Base-by-base conservation (phyloP, 768 basidiomycete species). In the Coprinopsis cinerea region DNA sequence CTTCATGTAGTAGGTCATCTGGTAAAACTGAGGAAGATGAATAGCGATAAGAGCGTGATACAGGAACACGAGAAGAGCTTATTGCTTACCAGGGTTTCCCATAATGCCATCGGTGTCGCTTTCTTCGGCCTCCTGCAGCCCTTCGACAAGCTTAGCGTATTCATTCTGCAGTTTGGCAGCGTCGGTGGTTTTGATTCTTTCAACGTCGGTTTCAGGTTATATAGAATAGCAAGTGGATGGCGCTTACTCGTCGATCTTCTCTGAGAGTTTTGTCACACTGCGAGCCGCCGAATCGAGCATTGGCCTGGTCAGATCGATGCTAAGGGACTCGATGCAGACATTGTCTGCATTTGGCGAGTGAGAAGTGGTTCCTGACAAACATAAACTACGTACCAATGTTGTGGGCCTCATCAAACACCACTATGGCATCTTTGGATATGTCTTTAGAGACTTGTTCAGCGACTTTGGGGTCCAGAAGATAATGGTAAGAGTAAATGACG, bases 401-500 rank as follows among this genome's bases (percentile, higher is more conserved):
- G 67, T 99, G 96, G 14, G 96, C 96, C 63, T 99, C 96, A 61
- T 99, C 96, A 60, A 99, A 99, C 1, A 99, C 96, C 32, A 99
- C 93, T 47, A 99, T 99, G 25, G 92, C 87, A 64, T 99, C 96
- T 60, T 97, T 98, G 6, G 88, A 90, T 70, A 99, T 76, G 65
- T 99, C 96, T 61, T 92, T 94, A 1, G 96, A 98, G 13, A 99
- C 96, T 69, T 98, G 94, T 58, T 98, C 96, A 0, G 96, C 96
- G 35, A 99, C 94, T 67, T 99, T 99, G 1, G 96, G 96, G 69
- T 99, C 96, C 25, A 99, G 79, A 25, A 99, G 75, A 64, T 99
- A 99, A 66, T 99, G 96, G 68, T 98, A 99, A 17, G 96, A 99
- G 64, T 97, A 99, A 66, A 99, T 98, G 66, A 99, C 83, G 58